Conservation (phyloP, 371 early-diverging fungal genomes). For the Lichtheimia ornata region DNA sequence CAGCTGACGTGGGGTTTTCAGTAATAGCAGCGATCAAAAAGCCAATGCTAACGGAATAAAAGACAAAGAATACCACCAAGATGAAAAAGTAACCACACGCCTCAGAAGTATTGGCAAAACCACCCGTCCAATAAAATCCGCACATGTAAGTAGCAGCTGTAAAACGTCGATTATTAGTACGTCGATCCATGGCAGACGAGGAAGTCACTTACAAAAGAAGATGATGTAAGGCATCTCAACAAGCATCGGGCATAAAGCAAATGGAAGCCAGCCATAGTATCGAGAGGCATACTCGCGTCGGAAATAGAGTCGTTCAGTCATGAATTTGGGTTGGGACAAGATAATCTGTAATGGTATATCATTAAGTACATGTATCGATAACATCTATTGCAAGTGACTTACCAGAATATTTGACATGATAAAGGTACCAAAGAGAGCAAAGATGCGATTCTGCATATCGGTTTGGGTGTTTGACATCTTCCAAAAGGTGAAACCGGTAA, state of each 20-base stretch:
- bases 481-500: conserved; percentile 62
- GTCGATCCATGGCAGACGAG: too few species aligned
- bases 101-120: conserved; percentile 41
- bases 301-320: conserved; percentile 63
- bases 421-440: conserved; percentile 65
- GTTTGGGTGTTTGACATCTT: conserved; percentile 46
- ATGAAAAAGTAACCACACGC: conserved; percentile 56
- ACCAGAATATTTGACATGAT: conserved; percentile 39
- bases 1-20: neutral
- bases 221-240: conserved; percentile 60
- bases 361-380: too few species aligned
- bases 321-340: conserved; percentile 67
- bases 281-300: conserved; percentile 66
- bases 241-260: conserved; percentile 48
- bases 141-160: conserved; percentile 37
- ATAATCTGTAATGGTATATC: conserved; percentile 34
- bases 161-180: too few species aligned
- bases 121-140: conserved; percentile 62
- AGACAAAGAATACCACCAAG: conserved; percentile 46
- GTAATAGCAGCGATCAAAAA: conserved; percentile 57
- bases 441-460: conserved; percentile 66
- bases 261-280: conserved; percentile 67
- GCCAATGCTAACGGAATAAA: conserved; percentile 64
- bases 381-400: too few species aligned
- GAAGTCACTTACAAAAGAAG: conserved; percentile 31